Conservation (phyloP, 345 rosid genomes). For the Arabidopsis suecica region DNA sequence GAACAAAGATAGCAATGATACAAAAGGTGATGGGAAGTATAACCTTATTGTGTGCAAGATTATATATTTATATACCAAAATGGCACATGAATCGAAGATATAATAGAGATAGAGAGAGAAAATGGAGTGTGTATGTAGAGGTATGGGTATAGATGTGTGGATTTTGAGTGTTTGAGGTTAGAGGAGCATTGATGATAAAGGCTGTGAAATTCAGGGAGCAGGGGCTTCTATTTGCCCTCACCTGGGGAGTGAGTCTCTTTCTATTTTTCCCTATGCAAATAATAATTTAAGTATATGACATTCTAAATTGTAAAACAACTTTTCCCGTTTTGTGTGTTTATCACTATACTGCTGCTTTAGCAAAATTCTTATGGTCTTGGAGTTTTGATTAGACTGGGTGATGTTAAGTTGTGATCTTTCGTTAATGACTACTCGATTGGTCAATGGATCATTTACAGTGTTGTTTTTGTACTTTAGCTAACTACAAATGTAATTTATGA, state of each 20-base stretch:
- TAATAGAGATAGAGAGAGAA: conserved; percentile 14
- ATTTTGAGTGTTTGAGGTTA: conserved; percentile 51
- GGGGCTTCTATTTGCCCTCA: conserved; percentile 45
- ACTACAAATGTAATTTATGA: background rate
- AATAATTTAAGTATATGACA: conserved; percentile 6
- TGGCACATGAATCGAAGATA: conserved; percentile 23
- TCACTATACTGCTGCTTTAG: conserved; percentile 23
- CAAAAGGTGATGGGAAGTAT: conserved; percentile 39
- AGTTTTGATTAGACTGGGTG: conserved; percentile 45
- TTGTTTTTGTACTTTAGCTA: background rate
- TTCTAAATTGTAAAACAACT: conserved; percentile 21
- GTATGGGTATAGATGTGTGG: conserved; percentile 25
- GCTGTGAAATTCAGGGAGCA: conserved; percentile 47
- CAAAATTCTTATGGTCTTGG: conserved; percentile 40
- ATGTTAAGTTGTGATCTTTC: conserved; percentile 46
- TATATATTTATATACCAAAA: conserved; percentile 44
- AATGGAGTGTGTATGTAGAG: background rate
- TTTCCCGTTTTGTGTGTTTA: conserved; percentile 38
- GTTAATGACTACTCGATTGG: conserved; percentile 44
- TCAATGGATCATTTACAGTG: conserved; percentile 33
- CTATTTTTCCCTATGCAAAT: conserved; percentile 23
- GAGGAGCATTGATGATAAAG: conserved; percentile 47
- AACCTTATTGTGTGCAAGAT: conserved; percentile 38
- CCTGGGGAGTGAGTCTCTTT: conserved; percentile 47
- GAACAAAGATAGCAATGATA: conserved; percentile 41